Evolutionary conservation across 2,329 filamentous ascomycete genomes (phyloP), one percentile per base, ranked within the genome.

Genomic region (Paraphaeosphaeria sporulosa): DNA sequence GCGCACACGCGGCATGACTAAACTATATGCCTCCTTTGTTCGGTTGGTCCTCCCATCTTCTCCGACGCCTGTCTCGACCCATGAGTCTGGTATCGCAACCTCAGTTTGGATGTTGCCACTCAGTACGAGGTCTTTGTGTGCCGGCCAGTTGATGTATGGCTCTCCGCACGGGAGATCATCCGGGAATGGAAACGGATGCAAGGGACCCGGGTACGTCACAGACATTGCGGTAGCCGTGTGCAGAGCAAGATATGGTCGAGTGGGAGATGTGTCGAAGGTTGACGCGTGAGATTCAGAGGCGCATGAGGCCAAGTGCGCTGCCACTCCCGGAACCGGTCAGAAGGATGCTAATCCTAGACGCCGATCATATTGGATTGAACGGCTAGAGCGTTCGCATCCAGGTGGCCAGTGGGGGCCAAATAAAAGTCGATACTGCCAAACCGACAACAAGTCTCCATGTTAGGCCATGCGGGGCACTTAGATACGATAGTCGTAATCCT

Each of bases 81-180:
- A 58, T 47, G 36, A 34, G 21, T 58, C 55, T 25, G 55, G 55
- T 32, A 58, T 46, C 23, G 55, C 55, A 27, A 58, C 55, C 43
- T 58, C 48, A 7, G 55, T 58, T 8, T 43, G 3, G 34, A 58
- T 25, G 38, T 4, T 53, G 25, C 17, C 19, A 19, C 21, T 32
- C 25, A 40, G 21, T 3, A 58, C n/a, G 19, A 57, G 42, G 40
- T 58, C 47, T 21, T 47, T 58, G 34, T 23, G n/a, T 12, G 40
- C 44, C n/a, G 55, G 47, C 55, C 47, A 58, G 27, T 58, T 51
- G 23, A 58, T 58, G 15, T 58, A 58, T 23, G 55, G 47, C 25
- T 42, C n/a, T 23, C 55, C 55, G 36, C 55, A 58, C 3, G 17
- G 19, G 3, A 58, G 47, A 32, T 58, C 55, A 23, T 23, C 34